Base-by-base conservation (phyloP, 805 yeast genomes). In the Hanseniaspora guilliermondii region DNA sequence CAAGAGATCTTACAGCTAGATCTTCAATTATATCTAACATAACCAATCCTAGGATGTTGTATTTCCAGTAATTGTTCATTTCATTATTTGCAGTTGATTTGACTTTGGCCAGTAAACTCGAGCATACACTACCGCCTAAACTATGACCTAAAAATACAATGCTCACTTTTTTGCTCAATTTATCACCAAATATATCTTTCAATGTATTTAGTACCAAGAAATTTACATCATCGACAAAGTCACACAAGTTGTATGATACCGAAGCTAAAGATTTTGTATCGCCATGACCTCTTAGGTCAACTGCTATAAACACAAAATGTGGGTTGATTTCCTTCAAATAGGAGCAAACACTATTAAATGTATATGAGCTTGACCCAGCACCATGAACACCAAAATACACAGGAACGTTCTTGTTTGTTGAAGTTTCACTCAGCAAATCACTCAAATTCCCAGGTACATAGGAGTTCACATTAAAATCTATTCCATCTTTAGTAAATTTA, bases 21-120 rank as follows among this genome's bases (percentile, higher is more conserved):
- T 89, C 97, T 64, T 93, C 98, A 1, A 93, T 96, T 2, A 93
- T 93, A 66, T 93, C 99, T 17, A 93, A 68, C 73, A 89, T 80
- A 0, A 78, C 76, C 2, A 93, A 67, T 0, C 97, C 98, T 36
- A 76, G 73, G 2, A 85, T 64, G 19, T 62, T 59, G 4, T 60
- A 61, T 39, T 46, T 63, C 19, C 65, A 53, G 2, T 17, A 24
- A 1, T 21, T 22, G 25, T 30, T 3, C 32, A 22, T 32, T 5
- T 38, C n/a, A 9, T 12, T 19, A 19, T 11, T 11, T 24, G 7
- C 44, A 35, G 53, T 19, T 7, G 44, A 41, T 5, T 61, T 56
- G 2, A 68, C 58, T 2, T 61, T 59, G 7, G 64, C 49, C 5
- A 79, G 65, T 1, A 77, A 75, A 41, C 74, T 74, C 0, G 95